phyloP scores from a whole-genome alignment of 768 basidiomycete genomes.

The Gymnopilus junonius region DNA sequence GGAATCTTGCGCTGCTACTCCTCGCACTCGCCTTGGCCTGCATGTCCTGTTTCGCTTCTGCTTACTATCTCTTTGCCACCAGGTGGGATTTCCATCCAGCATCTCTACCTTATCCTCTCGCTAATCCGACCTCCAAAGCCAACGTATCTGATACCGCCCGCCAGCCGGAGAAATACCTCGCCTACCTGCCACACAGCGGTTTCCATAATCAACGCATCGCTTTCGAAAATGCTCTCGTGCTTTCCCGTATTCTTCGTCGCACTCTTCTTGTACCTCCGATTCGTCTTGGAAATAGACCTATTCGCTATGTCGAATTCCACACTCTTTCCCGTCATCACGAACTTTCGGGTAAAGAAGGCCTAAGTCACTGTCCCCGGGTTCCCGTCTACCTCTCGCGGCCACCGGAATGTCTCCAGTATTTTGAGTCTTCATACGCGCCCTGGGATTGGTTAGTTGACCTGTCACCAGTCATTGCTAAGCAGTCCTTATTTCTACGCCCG shows the following conservation, averaged over 20 bases:
- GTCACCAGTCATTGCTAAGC: slow-evolving; percentile 36
- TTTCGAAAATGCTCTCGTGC: slow-evolving; percentile 82
- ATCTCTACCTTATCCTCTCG: slow-evolving; percentile 23
- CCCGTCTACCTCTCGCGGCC: slow-evolving; percentile 39
- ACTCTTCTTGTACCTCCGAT: slow-evolving; percentile 82
- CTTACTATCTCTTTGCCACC: slow-evolving; percentile 67
- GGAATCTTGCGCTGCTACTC: slow-evolving; percentile 44
- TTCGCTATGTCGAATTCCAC: slow-evolving; percentile 62
- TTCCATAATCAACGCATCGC: slow-evolving; percentile 89
- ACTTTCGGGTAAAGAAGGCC: slow-evolving; percentile 54
- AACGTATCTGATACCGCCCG: slow-evolving; percentile 22
- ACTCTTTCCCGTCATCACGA: slow-evolving; percentile 48
- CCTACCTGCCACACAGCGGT: slow-evolving; percentile 84
- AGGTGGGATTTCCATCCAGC: slow-evolving; percentile 51
- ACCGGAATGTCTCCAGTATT: slow-evolving; percentile 64
- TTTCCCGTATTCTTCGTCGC: slow-evolving; percentile 70
- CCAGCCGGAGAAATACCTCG: slow-evolving; percentile 49
- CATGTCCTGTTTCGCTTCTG: slow-evolving; percentile 57
- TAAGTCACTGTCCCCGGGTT: slow-evolving; percentile 52
- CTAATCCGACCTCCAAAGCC: slow-evolving; percentile 34
- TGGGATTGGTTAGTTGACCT: slow-evolving; percentile 77
- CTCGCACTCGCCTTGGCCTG: slow-evolving; percentile 50
- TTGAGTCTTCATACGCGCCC: slow-evolving; percentile 62
- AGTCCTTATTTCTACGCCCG: slow-evolving; percentile 51
- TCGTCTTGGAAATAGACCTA: slow-evolving; percentile 62